A percentile compares a stretch with the other conserved stretches of the same genome.
Conservation (phyloP, 2,329 filamentous ascomycete species). For the Penicillium sumatraense region DNA sequence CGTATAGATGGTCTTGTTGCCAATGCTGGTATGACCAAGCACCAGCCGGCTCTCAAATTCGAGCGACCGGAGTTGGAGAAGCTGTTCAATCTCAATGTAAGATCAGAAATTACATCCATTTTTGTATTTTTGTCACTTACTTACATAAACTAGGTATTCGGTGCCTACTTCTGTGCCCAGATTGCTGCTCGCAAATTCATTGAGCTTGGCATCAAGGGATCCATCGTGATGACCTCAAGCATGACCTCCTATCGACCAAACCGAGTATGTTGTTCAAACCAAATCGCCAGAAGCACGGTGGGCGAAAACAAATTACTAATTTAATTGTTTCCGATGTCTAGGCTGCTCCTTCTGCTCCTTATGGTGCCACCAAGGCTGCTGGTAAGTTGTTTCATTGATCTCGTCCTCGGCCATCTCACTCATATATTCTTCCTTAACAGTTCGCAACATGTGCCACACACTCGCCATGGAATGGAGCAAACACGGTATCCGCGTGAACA, state of each 20-base stretch:
- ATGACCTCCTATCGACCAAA: slow-evolving; percentile 57
- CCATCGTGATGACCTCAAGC: slow-evolving; percentile 52
- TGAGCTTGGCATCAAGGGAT: slow-evolving; percentile 43
- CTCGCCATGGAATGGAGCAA: slow-evolving; percentile 56
- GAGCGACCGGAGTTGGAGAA: slow-evolving; percentile 44
- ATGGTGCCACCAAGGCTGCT: slow-evolving; percentile 53
- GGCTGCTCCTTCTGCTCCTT: slow-evolving; percentile 57
- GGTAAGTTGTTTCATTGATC: too few species aligned
- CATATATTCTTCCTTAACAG: slow-evolving; percentile 1
- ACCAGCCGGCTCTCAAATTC: slow-evolving; percentile 53
- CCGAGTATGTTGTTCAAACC: slow-evolving; percentile 29
- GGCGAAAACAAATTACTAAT: not conserved
- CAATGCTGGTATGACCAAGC: slow-evolving; percentile 53
- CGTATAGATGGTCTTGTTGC: slow-evolving; percentile 49
- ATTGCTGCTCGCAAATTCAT: slow-evolving; percentile 44
- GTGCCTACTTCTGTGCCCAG: slow-evolving; percentile 37
- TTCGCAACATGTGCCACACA: slow-evolving; percentile 36
- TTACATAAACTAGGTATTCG: slow-evolving; percentile 23
- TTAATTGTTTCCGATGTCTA: slow-evolving; percentile 1
- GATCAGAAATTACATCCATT: not conserved
- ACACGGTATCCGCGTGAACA: slow-evolving; percentile 47
- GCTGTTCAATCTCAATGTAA: slow-evolving; percentile 52
- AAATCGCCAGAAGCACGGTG: not conserved
- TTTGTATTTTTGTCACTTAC: not conserved
- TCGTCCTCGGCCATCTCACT: too few species aligned